Conservation (phyloP, 2,329 filamentous ascomycete species). For the Juglanconis oblonga region DNA sequence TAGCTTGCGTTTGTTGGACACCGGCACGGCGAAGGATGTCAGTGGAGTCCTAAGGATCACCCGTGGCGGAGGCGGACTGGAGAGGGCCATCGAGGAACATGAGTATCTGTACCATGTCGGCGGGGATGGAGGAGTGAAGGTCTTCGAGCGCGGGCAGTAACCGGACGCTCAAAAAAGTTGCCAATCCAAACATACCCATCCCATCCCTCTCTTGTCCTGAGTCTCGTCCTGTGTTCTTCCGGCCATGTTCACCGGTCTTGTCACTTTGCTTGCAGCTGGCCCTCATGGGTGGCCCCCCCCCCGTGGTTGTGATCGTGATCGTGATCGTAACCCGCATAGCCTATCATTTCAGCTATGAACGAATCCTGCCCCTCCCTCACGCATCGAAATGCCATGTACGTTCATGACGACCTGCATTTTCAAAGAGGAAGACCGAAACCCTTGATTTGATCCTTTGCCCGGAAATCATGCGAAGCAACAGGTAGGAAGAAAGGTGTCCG, state of each 20-base stretch:
- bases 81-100: slow-evolving; percentile 46
- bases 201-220: slow-evolving; percentile 15
- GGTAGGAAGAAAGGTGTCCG: slow-evolving; percentile 16
- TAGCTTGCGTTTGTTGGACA: slow-evolving; percentile 74
- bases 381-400: slow-evolving; percentile 17
- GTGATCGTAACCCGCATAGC: slow-evolving; percentile 13
- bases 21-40: slow-evolving; percentile 84
- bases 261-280: not conserved
- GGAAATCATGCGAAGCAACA: slow-evolving; percentile 17
- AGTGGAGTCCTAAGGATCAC: slow-evolving; percentile 83
- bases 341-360: slow-evolving; percentile 19
- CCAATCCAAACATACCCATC: slow-evolving; percentile 12
- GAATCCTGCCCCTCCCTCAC: slow-evolving; percentile 9
- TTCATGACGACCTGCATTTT: slow-evolving; percentile 19
- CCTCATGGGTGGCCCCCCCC: not conserved
- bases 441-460: slow-evolving; percentile 13
- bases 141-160: slow-evolving; percentile 77
- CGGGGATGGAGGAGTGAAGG: slow-evolving; percentile 73
- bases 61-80: slow-evolving; percentile 41
- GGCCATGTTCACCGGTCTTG: not conserved
- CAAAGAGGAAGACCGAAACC: slow-evolving; percentile 16
- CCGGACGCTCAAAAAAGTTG: slow-evolving; percentile 9
- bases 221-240: not conserved
- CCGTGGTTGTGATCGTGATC: slow-evolving; percentile 1
- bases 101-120: slow-evolving; percentile 82